phyloP scores from a whole-genome alignment of 805 yeast genomes.

The Pichia phayaonensis region DNA sequence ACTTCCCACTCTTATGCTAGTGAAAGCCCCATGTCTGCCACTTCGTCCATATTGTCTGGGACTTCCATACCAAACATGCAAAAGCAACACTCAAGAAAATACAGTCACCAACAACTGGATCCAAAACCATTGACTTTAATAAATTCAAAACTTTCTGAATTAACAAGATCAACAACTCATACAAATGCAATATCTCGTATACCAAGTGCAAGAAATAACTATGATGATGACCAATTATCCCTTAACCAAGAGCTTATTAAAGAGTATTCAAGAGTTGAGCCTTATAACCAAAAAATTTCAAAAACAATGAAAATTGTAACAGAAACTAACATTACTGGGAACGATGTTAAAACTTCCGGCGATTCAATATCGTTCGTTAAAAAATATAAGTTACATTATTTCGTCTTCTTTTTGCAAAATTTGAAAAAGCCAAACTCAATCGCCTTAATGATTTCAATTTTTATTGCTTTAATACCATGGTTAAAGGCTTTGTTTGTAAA shows the following conservation, averaged over 20 bases:
- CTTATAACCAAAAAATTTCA: slow-evolving; percentile 25
- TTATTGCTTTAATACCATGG: slow-evolving; percentile 50
- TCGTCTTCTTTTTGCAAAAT: slow-evolving; percentile 34
- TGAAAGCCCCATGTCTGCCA: slow-evolving; percentile 9
- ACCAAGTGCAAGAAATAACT: slow-evolving; percentile 25
- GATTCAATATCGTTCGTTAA: slow-evolving; percentile 19
- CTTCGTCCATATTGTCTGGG: slow-evolving; percentile 6
- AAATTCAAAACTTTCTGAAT: slow-evolving; percentile 2
- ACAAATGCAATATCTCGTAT: slow-evolving; percentile 18
- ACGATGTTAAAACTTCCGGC: slow-evolving; percentile 22
- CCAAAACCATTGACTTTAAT: slow-evolving; percentile 6
- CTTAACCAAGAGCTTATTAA: slow-evolving; percentile 25
- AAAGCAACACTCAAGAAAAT: not conserved
- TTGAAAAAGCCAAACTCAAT: slow-evolving; percentile 43
- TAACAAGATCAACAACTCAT: slow-evolving; percentile 5
- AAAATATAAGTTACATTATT: slow-evolving; percentile 23
- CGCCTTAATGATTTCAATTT: slow-evolving; percentile 37
- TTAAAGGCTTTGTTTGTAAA: slow-evolving; percentile 38
- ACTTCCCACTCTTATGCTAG: not conserved
- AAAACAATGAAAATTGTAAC: slow-evolving; percentile 27
- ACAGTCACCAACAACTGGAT: not conserved
- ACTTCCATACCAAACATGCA: not conserved
- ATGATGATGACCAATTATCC: slow-evolving; percentile 10
- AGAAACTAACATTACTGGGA: slow-evolving; percentile 26
- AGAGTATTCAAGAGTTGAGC: slow-evolving; percentile 30